A percentile compares a stretch with the other conserved stretches of the same genome.
Evolutionary conservation across 2,329 filamentous ascomycete genomes (phyloP).

Genomic region (Diaporthe vaccinii): DNA sequence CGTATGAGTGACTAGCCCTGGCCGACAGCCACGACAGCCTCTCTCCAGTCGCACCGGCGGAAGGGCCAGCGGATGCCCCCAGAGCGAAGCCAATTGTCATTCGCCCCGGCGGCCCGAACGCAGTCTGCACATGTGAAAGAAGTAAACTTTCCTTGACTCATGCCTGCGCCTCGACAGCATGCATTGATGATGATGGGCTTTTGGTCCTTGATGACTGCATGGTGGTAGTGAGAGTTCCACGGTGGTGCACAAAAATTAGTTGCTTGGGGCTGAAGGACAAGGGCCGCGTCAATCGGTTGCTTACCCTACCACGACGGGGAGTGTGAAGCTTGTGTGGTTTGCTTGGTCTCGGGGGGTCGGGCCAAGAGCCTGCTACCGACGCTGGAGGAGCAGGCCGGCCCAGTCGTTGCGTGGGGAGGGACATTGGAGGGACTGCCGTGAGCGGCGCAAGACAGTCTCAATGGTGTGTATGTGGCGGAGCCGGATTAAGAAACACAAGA

Average conservation of each 20-base stretch:
- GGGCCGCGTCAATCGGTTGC: slow-evolving; percentile 15
- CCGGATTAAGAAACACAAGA: neutral
- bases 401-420: slow-evolving; percentile 10
- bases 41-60: slow-evolving; percentile 44
- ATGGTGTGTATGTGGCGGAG: slow-evolving; percentile 21
- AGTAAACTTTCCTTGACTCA: slow-evolving; percentile 33
- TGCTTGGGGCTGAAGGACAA: slow-evolving; percentile 3
- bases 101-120: slow-evolving; percentile 24
- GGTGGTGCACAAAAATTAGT: neutral
- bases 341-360: slow-evolving; percentile 2
- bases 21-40: slow-evolving; percentile 41
- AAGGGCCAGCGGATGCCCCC: neutral
- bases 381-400: neutral
- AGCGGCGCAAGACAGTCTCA: slow-evolving; percentile 12
- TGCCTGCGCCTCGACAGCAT: slow-evolving; percentile 1
- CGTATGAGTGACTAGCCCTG: slow-evolving; percentile 5
- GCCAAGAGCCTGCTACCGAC: slow-evolving; percentile 11
- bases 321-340: slow-evolving; percentile 22
- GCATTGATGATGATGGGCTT: slow-evolving; percentile 2
- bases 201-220: slow-evolving; percentile 14
- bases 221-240: neutral
- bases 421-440: slow-evolving; percentile 13
- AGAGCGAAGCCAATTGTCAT: slow-evolving; percentile 6
- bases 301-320: neutral
- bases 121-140: slow-evolving; percentile 30